Conservation (phyloP, 768 basidiomycete genomes). For the Kwoniella sp. region DNA sequence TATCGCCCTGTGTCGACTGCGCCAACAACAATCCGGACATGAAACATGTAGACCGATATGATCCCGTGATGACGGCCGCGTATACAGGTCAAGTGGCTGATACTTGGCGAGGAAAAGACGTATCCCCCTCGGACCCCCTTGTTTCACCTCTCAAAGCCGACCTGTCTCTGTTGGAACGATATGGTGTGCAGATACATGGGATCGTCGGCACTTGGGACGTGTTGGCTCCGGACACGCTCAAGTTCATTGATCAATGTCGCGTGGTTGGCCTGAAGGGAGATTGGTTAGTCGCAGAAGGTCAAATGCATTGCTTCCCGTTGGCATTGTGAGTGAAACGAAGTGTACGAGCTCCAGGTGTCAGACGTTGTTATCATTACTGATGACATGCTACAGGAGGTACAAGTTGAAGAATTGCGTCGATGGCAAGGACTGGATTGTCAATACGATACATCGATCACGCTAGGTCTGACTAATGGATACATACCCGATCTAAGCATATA, state of each 20-base stretch:
- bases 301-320: slow-evolving; percentile 12
- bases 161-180: neutral
- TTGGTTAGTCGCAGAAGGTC: slow-evolving; percentile 4
- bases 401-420: slow-evolving; percentile 1
- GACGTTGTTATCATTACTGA: neutral
- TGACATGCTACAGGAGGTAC: slow-evolving; percentile 3
- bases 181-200: neutral
- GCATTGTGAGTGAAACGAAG: slow-evolving; percentile 2
- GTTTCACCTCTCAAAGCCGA: slow-evolving; percentile 1
- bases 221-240: slow-evolving; percentile 5
- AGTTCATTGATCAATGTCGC: neutral
- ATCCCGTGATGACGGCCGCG: neutral
- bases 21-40: slow-evolving; percentile 7
- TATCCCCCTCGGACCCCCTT: neutral
- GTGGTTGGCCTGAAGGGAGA: neutral
- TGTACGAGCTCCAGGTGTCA: neutral
- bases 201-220: slow-evolving; percentile 15
- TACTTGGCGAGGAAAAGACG: slow-evolving; percentile 2
- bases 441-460: neutral
- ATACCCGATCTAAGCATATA: no score
- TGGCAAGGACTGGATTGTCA: slow-evolving; percentile 7
- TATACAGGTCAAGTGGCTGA: slow-evolving; percentile 8
- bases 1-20: slow-evolving; percentile 9
- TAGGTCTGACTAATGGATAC: neutral
- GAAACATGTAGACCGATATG: neutral